phyloP scores from a whole-genome alignment of 192 early-diverging fungal species.

The Podila minutissima region DNA sequence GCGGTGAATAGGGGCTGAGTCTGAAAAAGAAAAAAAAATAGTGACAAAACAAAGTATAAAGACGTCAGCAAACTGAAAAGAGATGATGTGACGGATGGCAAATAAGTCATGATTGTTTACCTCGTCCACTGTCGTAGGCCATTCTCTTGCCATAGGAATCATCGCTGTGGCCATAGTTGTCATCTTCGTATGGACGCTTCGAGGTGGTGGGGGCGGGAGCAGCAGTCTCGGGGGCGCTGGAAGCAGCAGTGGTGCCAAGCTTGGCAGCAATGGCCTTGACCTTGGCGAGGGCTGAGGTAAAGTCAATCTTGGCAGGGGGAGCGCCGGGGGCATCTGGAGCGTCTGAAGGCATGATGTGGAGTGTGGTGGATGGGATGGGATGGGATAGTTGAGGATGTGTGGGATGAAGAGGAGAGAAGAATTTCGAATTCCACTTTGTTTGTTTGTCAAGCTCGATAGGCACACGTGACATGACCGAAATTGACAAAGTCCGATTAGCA shows the following conservation, averaged over 20 bases:
- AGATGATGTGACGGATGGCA: neutral
- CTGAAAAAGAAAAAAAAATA: constrained; percentile 12
- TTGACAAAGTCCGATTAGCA: too few species aligned
- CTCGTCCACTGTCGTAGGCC: constrained; percentile 52
- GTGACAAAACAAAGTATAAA: neutral
- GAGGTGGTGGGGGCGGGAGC: constrained; percentile 28
- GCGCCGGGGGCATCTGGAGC: constrained; percentile 48
- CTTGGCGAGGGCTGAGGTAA: constrained; percentile 74
- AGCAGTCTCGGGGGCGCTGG: constrained; percentile 32
- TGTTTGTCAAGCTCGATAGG: too few species aligned
- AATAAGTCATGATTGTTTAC: neutral
- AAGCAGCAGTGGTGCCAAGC: constrained; percentile 58
- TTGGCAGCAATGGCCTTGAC: constrained; percentile 84
- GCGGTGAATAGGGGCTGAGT: constrained; percentile 35
- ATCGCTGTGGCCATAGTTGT: constrained; percentile 35
- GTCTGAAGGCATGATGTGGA: constrained; percentile 51
- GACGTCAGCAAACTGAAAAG: neutral
- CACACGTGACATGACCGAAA: too few species aligned
- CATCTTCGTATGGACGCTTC: constrained; percentile 36
- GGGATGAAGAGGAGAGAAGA: constrained; percentile 1
- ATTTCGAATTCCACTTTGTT: neutral
- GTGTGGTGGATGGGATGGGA: neutral
- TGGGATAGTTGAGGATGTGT: too few species aligned
- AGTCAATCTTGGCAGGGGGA: constrained; percentile 59
- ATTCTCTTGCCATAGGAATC: constrained; percentile 51